Evolutionary conservation across 495 filamentous ascomycete species (phyloP), one percentile per base, ranked within the genome.

Genomic region (Ramalina intermedia): DNA sequence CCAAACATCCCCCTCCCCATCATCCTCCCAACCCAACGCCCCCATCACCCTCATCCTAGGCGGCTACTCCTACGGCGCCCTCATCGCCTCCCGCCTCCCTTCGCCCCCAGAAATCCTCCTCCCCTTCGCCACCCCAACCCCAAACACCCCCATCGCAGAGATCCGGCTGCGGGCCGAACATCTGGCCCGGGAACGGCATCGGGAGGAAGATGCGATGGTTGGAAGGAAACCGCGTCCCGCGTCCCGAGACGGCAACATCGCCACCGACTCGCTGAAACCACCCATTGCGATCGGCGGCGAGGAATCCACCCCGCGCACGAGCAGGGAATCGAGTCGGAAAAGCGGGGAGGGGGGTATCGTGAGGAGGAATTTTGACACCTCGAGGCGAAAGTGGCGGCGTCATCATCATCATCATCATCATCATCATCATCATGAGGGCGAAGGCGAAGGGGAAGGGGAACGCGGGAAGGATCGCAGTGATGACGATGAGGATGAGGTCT

Each of bases 1-100:
- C 4, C 20, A 29, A 11, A 35, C 16, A n/a, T 14, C 43, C 8
- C 33, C 37, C 5, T 38, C 42, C 23, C 37, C 18, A 20, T 20
- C 18, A 20, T 20, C 50, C 5, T 41, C 6, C 17, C 4, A 45
- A 21, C 20, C 38, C 21, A n/a, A 43, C 8, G 40, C 41, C 17
- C 42, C 46, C 24, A 55, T 59, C 13, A 41, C 54, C 17, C 48
- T 88, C 5, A 59, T 94, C 1, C 60, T 93, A 4, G 83, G 74
- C 2, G 91, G 91, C 37, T 96, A 96, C 62, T 96, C 90, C 0
- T 96, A 94, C 59, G 91, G 91, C 35, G 82, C 87, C 5, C 69
- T 95, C 51, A 77, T 96, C 38, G 76, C 85, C 11, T 77, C 73
- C 4, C 76, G 80, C 53, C 76, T 90, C 5, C 88, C 87, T 2